phyloP scores from a whole-genome alignment of 1,284 basidiomycete species.

The Sanghuangporus baumii region DNA sequence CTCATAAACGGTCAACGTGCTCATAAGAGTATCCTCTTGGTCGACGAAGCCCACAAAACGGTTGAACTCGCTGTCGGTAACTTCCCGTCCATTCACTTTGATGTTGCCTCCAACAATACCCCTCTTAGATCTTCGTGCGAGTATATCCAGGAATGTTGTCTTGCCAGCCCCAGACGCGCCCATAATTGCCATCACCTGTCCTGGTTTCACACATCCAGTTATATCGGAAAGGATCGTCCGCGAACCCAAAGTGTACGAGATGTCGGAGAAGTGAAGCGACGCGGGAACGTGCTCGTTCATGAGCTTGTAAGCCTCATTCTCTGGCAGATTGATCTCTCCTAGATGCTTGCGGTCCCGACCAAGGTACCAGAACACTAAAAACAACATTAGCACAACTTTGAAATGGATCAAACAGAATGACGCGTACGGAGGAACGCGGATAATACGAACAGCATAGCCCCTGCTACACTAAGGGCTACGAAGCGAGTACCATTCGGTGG shows the following conservation, averaged over 20 bases:
- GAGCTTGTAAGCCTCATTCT: constrained; percentile 76
- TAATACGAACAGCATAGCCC: constrained; percentile 67
- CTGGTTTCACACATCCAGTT: constrained; percentile 78
- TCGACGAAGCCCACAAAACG: constrained; percentile 92
- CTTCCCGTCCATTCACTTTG: constrained; percentile 82
- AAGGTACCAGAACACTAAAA: constrained; percentile 80
- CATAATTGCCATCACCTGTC: constrained; percentile 92
- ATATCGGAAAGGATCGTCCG: constrained; percentile 75
- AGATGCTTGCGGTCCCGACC: constrained; percentile 68
- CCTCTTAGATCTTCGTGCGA: constrained; percentile 85
- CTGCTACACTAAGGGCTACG: constrained; percentile 80
- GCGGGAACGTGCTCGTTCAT: constrained; percentile 95
- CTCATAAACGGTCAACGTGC: constrained; percentile 96
- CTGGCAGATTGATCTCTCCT: constrained; percentile 74
- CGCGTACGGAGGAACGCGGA: constrained; percentile 46
- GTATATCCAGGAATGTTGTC: constrained; percentile 92
- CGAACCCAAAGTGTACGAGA: constrained; percentile 74
- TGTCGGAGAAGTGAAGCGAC: constrained; percentile 80
- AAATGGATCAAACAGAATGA: neutral
- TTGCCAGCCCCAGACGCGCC: constrained; percentile 96
- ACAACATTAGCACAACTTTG: neutral
- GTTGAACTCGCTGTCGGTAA: constrained; percentile 74
- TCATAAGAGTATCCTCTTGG: constrained; percentile 96
- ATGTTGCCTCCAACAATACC: constrained; percentile 73
- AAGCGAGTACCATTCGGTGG: constrained; percentile 77